Percentiles rank a stretch among this genome's conserved stretches.
These are phyloP conservation scores for Hortiboletus campestris DNA, from an alignment of 768 basidiomycete genomes.

Conservation along the genomic window DNA sequence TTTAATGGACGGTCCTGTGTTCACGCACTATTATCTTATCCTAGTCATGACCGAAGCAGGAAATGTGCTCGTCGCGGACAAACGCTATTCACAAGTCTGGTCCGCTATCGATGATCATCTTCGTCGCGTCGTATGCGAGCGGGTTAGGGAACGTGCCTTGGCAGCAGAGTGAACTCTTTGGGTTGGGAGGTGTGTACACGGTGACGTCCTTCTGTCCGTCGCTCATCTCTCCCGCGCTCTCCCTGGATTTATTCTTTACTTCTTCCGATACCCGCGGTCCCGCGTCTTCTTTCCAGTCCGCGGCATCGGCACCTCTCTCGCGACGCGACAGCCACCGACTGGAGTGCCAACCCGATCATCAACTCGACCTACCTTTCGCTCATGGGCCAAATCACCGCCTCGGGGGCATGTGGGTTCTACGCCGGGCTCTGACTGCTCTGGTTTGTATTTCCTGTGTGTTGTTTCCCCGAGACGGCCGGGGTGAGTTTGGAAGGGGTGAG, in stretches of 20 bases:
- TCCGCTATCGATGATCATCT: conserved; percentile 77
- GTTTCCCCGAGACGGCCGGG: conserved; percentile 81
- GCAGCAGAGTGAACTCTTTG: conserved; percentile 86
- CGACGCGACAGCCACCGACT: conserved; percentile 75
- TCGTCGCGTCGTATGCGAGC: conserved; percentile 78
- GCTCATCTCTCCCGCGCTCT: neutral
- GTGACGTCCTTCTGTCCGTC: neutral
- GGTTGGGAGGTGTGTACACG: conserved; percentile 55
- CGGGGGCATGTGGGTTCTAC: conserved; percentile 77
- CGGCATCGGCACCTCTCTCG: conserved; percentile 72
- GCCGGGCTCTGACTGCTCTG: conserved; percentile 69
- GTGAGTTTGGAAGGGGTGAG: conserved; percentile 67
- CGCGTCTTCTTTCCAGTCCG: conserved; percentile 44
- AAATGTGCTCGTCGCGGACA: conserved; percentile 56
- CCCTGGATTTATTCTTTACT: too few species aligned
- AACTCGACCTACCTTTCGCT: conserved; percentile 78
- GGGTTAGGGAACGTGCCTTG: conserved; percentile 81
- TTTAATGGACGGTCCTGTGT: neutral
- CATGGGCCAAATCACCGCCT: conserved; percentile 69
- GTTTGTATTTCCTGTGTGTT: conserved; percentile 63
- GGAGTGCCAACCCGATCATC: conserved; percentile 74
- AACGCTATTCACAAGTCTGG: conserved; percentile 58
- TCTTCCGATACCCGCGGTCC: too few species aligned
- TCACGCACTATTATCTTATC: neutral
- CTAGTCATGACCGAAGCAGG: conserved; percentile 63